phyloP scores from a whole-genome alignment of 75 land plant genomes.

The Larix kaempferi region DNA sequence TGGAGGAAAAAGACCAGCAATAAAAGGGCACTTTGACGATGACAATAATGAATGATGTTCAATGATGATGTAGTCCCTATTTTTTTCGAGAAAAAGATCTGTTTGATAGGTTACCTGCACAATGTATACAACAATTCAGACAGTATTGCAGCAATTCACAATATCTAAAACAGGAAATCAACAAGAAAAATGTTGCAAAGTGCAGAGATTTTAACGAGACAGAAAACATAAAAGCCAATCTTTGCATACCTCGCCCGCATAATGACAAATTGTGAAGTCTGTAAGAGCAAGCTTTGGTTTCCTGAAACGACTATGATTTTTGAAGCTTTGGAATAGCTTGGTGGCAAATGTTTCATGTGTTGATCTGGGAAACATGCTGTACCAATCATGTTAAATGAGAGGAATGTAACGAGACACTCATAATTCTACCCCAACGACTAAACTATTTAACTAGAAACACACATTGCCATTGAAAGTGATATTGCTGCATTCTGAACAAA shows the following conservation, averaged over 20 bases:
- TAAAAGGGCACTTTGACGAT: slow-evolving; percentile 78
- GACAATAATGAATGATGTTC: slow-evolving; percentile 88
- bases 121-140: slow-evolving; percentile 5
- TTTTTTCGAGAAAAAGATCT: slow-evolving; percentile 88
- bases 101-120: slow-evolving; percentile 95
- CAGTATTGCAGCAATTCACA: background rate
- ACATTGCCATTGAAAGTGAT: background rate
- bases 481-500: background rate
- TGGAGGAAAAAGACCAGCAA: slow-evolving; percentile 76
- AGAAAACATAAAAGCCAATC: slow-evolving; percentile 1
- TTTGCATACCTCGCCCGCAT: slow-evolving; percentile 89
- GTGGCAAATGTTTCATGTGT: slow-evolving; percentile 93
- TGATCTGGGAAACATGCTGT: slow-evolving; percentile 99
- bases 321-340: slow-evolving; percentile 81
- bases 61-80: slow-evolving; percentile 90
- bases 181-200: background rate
- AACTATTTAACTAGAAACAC: background rate
- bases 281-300: slow-evolving; percentile 84
- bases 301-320: slow-evolving; percentile 61
- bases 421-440: background rate
- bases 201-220: background rate
- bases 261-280: slow-evolving; percentile 86
- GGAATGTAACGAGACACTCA: background rate
- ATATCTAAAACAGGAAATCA: background rate
- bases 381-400: slow-evolving; percentile 20